Conservation (phyloP, 257 asterid genomes). For the Capsicum chinense region DNA sequence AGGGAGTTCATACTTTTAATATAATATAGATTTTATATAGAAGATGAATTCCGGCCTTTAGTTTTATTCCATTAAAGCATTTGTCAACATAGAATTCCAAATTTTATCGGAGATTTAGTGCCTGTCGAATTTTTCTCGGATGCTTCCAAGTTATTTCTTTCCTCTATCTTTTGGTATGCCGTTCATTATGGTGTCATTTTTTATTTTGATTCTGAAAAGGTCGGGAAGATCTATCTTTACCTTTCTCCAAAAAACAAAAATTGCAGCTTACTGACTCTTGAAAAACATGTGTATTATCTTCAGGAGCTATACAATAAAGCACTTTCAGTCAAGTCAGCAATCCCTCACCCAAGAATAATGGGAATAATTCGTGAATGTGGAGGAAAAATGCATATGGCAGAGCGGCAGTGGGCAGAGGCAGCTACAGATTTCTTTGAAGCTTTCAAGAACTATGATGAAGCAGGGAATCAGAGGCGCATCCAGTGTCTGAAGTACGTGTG, state of each 20-base stretch:
- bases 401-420: constrained; percentile 95
- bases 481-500: constrained; percentile 86
- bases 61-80: background rate
- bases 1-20: too few relatives aligned
- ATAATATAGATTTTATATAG: background rate
- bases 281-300: constrained; percentile 28
- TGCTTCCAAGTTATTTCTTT: background rate
- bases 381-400: constrained; percentile 99
- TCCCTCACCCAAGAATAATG: constrained; percentile 99
- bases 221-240: background rate
- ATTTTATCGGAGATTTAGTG: background rate
- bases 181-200: constrained; percentile 9
- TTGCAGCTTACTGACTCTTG: background rate
- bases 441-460: constrained; percentile 97
- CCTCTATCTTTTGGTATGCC: background rate
- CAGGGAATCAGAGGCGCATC: constrained; percentile 95
- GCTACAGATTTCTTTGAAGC: constrained; percentile 99
- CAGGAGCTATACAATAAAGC: constrained; percentile 94
- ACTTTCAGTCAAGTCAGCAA: constrained; percentile 92
- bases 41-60: background rate
- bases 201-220: constrained; percentile 14
- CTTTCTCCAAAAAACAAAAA: too few relatives aligned
- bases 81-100: background rate
- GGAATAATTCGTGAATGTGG: constrained; percentile 99
- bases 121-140: background rate